phyloP scores from a whole-genome alignment of 179 eudicot genomes.

The Silene noctiflora region DNA sequence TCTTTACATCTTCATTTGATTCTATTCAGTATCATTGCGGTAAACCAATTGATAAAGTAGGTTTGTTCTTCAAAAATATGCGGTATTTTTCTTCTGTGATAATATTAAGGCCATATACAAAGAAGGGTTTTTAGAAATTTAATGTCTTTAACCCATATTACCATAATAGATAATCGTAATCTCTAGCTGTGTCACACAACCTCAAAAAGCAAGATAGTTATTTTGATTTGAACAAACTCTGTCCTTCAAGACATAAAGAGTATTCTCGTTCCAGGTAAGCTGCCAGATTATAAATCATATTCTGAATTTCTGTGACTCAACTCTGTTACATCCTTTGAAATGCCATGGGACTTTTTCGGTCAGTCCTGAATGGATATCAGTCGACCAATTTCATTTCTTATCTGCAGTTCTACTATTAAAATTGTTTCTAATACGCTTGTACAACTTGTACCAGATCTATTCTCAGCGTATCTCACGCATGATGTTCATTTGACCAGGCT shows the following conservation, averaged over 20 bases:
- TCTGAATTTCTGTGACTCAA: neutral
- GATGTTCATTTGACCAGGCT: constrained; percentile 57
- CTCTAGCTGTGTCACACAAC: neutral
- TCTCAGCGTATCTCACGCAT: constrained; percentile 21
- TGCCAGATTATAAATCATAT: neutral
- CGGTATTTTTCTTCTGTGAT: neutral
- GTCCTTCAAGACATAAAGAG: neutral
- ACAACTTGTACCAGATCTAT: neutral
- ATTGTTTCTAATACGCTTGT: neutral
- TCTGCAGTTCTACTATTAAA: neutral
- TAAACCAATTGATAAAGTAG: neutral
- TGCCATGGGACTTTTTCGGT: neutral
- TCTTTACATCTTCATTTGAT: neutral
- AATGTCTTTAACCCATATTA: neutral
- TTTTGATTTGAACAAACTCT: neutral
- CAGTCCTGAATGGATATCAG: neutral
- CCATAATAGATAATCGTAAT: neutral
- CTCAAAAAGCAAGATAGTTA: neutral
- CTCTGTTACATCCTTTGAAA: neutral
- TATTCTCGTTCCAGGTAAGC: neutral
- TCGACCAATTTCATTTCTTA: neutral
- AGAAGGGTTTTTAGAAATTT: neutral
- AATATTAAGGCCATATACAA: neutral
- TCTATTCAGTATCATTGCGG: neutral
- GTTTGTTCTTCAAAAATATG: neutral